Evolutionary conservation across 768 basidiomycete species (phyloP), one percentile per base, ranked within the genome.

Genomic region (Coprinopsis marcescibilis): DNA sequence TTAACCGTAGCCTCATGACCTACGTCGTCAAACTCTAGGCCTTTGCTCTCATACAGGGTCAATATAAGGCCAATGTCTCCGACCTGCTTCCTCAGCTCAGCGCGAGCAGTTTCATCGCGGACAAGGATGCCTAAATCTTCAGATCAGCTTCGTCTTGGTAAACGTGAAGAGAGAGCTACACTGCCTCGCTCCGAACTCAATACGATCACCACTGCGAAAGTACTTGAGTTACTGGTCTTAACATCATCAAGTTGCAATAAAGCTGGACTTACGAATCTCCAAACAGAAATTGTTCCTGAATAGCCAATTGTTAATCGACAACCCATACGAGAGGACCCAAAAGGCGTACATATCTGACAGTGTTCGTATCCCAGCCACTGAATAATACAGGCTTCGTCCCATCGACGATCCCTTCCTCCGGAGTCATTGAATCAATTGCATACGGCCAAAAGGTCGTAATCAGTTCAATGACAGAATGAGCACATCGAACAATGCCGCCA

Each of bases 401-500:
- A 12, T 72, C 69, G 0, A 78, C 69, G 7, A 78, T 59, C 0
- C 80, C 83, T 30, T 64, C 61, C 58, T 88, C 86, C 3, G 65
- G 70, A 6, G 65, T 65, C 13, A 87, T 70, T 2, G 52, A 53
- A 56, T 88, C 85, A 20, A 88, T 84, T 0, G 80, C 65, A 52
- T 80, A 60, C 0, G 80, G 79, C 80, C 83, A 87, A 47, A 81
- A 81, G 7, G 52, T 55, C 13, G 65, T 71, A 12, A 88, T 77
- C 1, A 87, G 60, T n/a, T 79, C 72, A 3, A 88, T 73, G 20
- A 86, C 63, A 0, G 74, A 75, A 43, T 80, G 75, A 0, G 85
- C 85, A 53, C 81, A 84, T 37, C 80, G 69, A n/a, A 88, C 78
- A 34, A 88, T 87, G 2, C 86, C 86, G 0, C 73, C 75, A 55